Percentiles rank a stretch among this genome's conserved stretches.
phyloP scores from a whole-genome alignment of 2,329 filamentous ascomycete species.

The Aphanocladium album region DNA sequence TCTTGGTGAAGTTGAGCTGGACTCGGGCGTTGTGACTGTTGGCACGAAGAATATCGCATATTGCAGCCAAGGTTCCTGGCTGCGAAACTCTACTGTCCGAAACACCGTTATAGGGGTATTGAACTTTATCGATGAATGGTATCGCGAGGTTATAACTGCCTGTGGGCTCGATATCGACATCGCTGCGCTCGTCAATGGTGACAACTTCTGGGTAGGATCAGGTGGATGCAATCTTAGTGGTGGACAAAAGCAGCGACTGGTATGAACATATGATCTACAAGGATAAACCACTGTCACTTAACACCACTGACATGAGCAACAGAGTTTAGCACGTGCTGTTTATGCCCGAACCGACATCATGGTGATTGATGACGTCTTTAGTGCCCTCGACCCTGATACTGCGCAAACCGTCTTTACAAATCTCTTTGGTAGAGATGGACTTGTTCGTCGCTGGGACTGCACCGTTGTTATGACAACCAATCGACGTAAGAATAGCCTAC shows the following conservation, averaged over 20 bases:
- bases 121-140: not conserved
- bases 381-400: not conserved
- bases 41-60: not conserved
- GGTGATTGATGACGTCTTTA: conserved; percentile 8
- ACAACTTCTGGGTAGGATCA: not conserved
- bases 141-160: not conserved
- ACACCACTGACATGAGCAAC: not conserved
- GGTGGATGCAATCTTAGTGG: conserved; percentile 8
- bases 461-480: conserved; percentile 11
- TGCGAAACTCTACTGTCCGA: not conserved
- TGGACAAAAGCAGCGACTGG: conserved; percentile 9
- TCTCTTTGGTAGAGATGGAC: not conserved
- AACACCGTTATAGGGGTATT: not conserved
- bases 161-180: conserved; percentile 1
- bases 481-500: not conserved
- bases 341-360: not conserved
- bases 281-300: too few species aligned
- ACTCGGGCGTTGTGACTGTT: not conserved
- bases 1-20: not conserved
- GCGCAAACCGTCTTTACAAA: not conserved
- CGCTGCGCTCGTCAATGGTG: not conserved
- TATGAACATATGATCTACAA: not conserved
- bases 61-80: not conserved
- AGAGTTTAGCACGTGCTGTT: not conserved
- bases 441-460: not conserved